Conservation (phyloP, 2,329 filamentous ascomycete genomes). For the Pseudovirgaria hyperparasitica region DNA sequence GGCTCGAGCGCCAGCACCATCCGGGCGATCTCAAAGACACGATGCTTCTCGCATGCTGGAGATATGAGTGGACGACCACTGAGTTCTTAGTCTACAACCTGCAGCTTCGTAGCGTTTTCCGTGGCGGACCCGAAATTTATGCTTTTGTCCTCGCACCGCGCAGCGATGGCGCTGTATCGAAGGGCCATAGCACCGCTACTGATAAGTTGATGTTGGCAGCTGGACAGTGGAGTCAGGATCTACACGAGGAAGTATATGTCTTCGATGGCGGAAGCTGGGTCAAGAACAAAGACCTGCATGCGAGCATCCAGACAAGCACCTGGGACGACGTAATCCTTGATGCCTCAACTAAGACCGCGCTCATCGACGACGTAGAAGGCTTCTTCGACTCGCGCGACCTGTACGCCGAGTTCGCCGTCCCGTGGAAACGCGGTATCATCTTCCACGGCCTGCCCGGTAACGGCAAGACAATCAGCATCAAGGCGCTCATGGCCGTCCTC, state of each 20-base stretch:
- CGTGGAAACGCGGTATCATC: constrained; percentile 55
- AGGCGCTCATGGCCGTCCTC: constrained; percentile 52
- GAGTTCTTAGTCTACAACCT: too few species aligned
- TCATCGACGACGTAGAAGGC: constrained; percentile 49
- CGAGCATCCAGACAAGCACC: constrained; percentile 29
- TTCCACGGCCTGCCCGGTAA: constrained; percentile 51
- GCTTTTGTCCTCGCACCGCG: constrained; percentile 11
- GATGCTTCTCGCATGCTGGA: too few species aligned
- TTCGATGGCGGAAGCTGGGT: constrained; percentile 50
- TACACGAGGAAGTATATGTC: constrained; percentile 52
- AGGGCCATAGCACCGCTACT: constrained; percentile 13
- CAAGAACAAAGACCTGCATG: constrained; percentile 47
- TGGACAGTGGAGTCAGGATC: constrained; percentile 40
- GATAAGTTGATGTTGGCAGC: constrained; percentile 43
- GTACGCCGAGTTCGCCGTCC: constrained; percentile 44
- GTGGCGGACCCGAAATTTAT: too few species aligned
- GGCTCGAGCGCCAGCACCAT: too few species aligned
- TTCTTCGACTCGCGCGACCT: constrained; percentile 46
- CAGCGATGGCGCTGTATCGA: constrained; percentile 5
- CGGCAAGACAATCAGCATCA: constrained; percentile 57
- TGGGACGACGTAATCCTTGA: constrained; percentile 57
- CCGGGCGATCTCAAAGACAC: too few species aligned
- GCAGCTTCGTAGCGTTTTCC: too few species aligned
- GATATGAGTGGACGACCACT: too few species aligned
- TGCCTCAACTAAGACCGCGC: constrained; percentile 45